Conservation (phyloP, 306 rosid genomes). For the Rosa multiflora region DNA sequence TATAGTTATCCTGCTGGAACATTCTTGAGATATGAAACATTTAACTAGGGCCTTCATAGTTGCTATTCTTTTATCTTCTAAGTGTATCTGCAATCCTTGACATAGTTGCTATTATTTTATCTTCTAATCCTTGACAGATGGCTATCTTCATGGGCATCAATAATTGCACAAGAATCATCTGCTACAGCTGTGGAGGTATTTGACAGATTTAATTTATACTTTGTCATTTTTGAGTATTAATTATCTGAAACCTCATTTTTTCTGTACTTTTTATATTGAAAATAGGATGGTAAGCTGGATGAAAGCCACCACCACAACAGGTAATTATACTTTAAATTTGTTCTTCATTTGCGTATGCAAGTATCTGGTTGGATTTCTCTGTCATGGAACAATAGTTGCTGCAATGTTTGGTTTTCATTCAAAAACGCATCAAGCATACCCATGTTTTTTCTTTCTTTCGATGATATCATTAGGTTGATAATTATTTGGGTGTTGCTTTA, state of each 20-base stretch:
- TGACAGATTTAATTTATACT: conserved; percentile 18
- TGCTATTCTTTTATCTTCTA: conserved; percentile 26
- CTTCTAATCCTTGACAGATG: conserved; percentile 59
- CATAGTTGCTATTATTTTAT: too few relatives aligned
- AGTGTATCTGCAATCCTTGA: conserved; percentile 35
- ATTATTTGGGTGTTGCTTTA: too few relatives aligned
- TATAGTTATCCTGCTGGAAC: background rate
- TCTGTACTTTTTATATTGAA: conserved; percentile 25
- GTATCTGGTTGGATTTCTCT: conserved; percentile 9
- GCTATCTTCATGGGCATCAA: conserved; percentile 45
- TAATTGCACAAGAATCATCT: conserved; percentile 57
- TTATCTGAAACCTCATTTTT: conserved; percentile 17
- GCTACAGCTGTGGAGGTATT: conserved; percentile 73
- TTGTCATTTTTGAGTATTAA: conserved; percentile 26
- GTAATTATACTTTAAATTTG: conserved; percentile 34
- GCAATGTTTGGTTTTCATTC: background rate
- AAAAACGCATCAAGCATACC: too few relatives aligned
- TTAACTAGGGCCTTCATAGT: conserved; percentile 21
- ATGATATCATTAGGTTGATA: too few relatives aligned
- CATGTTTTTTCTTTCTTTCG: too few relatives aligned
- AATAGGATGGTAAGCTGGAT: conserved; percentile 45
- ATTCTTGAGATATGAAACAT: background rate
- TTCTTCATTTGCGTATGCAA: background rate
- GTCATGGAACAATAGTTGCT: background rate
- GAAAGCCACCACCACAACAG: conserved; percentile 79